Percentiles rank a stretch among this genome's conserved stretches.
These are phyloP conservation scores for Komagataella ulmi DNA, from an alignment of 805 yeast genomes.

Conservation along the genomic window DNA sequence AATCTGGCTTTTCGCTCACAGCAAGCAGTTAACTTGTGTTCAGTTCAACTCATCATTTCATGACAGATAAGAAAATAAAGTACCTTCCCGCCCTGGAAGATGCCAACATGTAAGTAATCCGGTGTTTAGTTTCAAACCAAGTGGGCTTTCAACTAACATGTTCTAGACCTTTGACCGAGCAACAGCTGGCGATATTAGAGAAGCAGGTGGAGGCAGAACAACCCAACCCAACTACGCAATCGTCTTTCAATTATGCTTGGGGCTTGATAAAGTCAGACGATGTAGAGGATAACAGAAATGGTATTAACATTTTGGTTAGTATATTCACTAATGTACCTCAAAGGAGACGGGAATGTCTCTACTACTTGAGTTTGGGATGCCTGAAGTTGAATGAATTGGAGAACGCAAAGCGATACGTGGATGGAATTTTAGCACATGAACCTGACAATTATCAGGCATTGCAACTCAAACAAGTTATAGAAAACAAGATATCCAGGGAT, in stretches of 20 bases:
- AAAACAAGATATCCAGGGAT: constrained; percentile 67
- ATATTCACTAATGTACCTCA: constrained; percentile 65
- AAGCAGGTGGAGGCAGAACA: constrained; percentile 72
- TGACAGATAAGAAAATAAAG: not conserved
- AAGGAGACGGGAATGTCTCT: constrained; percentile 80
- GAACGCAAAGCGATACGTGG: constrained; percentile 77
- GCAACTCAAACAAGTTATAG: constrained; percentile 61
- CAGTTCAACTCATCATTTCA: not conserved
- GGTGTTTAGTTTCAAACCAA: not conserved
- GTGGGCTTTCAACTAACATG: constrained; percentile 9
- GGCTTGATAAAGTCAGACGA: constrained; percentile 68
- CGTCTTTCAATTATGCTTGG: constrained; percentile 94
- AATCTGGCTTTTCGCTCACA: not conserved
- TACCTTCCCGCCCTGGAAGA: constrained; percentile 13
- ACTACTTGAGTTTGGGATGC: constrained; percentile 78
- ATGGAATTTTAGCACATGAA: constrained; percentile 62
- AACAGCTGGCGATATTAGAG: constrained; percentile 63
- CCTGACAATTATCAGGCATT: constrained; percentile 75
- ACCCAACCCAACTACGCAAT: constrained; percentile 68
- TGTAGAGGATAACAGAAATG: constrained; percentile 57
- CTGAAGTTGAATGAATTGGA: constrained; percentile 79
- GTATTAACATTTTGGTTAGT: constrained; percentile 61
- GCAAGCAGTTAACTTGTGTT: not conserved
- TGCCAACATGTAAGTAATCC: constrained; percentile 14
- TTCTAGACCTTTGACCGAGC: constrained; percentile 45